Evolutionary conservation across 2,329 filamentous ascomycete species (phyloP).

Genomic region (Colletotrichum sp.): DNA sequence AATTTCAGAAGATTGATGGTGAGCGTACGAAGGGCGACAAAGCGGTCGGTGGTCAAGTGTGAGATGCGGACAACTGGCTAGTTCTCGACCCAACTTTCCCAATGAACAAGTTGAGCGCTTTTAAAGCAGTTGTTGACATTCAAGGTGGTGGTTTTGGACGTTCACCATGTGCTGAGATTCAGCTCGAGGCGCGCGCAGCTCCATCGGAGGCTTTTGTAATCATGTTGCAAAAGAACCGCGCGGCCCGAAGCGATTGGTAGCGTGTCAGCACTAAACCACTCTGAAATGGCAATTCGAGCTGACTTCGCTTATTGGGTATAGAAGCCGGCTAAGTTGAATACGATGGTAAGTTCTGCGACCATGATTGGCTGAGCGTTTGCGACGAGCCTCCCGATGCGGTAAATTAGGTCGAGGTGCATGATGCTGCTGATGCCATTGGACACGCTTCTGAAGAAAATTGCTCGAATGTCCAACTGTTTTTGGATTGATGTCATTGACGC

Average conservation of each 20-base stretch:
- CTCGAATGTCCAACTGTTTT: accelerated
- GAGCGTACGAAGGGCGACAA: not conserved
- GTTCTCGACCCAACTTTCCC: not conserved
- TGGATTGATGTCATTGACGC: not conserved
- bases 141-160: not conserved
- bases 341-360: not conserved
- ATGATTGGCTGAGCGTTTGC: not conserved
- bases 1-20: not conserved
- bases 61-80: not conserved
- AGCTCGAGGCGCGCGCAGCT: not conserved
- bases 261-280: not conserved
- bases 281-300: not conserved
- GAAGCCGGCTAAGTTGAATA: accelerated
- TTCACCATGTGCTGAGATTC: not conserved
- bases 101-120: not conserved
- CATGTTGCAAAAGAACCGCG: not conserved
- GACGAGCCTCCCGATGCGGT: not conserved
- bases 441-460: not conserved
- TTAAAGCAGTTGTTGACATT: not conserved
- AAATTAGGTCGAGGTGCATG: not conserved
- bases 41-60: not conserved
- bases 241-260: not conserved
- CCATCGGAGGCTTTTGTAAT: not conserved
- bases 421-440: not conserved
- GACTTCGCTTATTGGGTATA: not conserved